These are phyloP conservation scores for Pholiota molesta DNA, from an alignment of 768 basidiomycete species.

Conservation along the genomic window DNA sequence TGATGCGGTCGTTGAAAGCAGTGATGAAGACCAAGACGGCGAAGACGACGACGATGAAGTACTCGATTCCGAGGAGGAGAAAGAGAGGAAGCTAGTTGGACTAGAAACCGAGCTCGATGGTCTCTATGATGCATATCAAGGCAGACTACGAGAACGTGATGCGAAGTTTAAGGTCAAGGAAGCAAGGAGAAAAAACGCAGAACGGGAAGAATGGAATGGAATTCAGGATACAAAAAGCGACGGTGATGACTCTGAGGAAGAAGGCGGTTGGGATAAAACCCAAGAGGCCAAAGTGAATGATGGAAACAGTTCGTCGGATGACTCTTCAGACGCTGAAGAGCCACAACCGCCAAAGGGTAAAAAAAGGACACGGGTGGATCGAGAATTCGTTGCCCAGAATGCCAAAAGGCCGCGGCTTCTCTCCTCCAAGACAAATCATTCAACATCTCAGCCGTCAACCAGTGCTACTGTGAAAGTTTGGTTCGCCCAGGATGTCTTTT, in stretches of 20 bases:
- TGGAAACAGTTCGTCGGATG: constrained; percentile 54
- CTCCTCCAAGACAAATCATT: constrained; percentile 47
- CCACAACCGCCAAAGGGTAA: constrained; percentile 19
- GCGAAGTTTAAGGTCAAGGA: constrained; percentile 87
- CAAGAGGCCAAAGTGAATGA: constrained; percentile 54
- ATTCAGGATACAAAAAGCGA: constrained; percentile 48
- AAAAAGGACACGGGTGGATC: constrained; percentile 48
- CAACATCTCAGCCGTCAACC: constrained; percentile 30
- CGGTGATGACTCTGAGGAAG: constrained; percentile 45
- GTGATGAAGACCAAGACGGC: constrained; percentile 30
- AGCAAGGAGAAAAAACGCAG: constrained; percentile 69
- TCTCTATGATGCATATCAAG: constrained; percentile 86
- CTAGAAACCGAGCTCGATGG: constrained; percentile 90
- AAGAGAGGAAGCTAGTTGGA: constrained; percentile 54
- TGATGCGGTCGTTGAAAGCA: constrained; percentile 41
- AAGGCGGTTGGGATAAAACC: constrained; percentile 76
- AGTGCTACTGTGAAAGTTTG: constrained; percentile 78
- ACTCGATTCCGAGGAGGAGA: constrained; percentile 71
- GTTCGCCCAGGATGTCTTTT: constrained; percentile 95
- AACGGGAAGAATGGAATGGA: constrained; percentile 83
- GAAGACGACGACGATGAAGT: constrained; percentile 40
- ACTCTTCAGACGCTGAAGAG: constrained; percentile 45
- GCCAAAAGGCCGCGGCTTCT: constrained; percentile 58
- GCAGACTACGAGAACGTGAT: constrained; percentile 79
- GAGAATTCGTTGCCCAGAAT: constrained; percentile 22